A percentile compares a stretch with the other conserved stretches of the same genome.
phyloP scores from a whole-genome alignment of 2,329 filamentous ascomycete species.

The Xylariales sp. region DNA sequence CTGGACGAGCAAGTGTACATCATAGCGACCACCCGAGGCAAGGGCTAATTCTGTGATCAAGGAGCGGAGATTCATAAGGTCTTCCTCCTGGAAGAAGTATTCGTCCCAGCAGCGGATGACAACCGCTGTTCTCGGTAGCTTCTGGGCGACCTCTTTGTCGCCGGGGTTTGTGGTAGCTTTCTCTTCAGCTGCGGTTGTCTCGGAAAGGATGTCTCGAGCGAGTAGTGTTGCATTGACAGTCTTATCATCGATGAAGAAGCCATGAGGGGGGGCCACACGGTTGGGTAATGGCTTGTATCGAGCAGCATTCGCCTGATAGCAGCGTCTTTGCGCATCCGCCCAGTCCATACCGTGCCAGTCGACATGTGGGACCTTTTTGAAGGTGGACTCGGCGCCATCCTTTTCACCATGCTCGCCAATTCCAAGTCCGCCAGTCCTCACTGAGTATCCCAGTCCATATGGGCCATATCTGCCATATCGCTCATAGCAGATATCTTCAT shows the following conservation, averaged over 20 bases:
- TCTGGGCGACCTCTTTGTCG: conserved; percentile 17
- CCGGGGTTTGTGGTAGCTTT: conserved; percentile 2
- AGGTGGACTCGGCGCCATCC: conserved; percentile 75
- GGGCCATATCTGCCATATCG: conserved; percentile 82
- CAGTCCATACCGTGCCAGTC: conserved; percentile 76
- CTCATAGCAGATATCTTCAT: conserved; percentile 88
- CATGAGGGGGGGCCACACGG: conserved; percentile 37
- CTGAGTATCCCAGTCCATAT: conserved; percentile 85
- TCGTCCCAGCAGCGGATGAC: conserved; percentile 80
- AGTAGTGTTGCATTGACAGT: conserved; percentile 18
- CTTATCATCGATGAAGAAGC: conserved; percentile 46
- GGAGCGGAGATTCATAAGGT: conserved; percentile 75
- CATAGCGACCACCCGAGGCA: conserved; percentile 79
- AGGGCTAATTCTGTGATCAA: conserved; percentile 79
- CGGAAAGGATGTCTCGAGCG: conserved; percentile 20
- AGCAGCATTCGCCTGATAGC: conserved; percentile 63
- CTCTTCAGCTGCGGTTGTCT: conserved; percentile 12
- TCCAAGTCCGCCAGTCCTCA: conserved; percentile 72
- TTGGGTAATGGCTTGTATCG: conserved; percentile 56
- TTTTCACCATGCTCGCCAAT: conserved; percentile 80
- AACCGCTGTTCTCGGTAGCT: conserved; percentile 63
- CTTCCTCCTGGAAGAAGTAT: conserved; percentile 73
- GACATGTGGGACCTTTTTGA: conserved; percentile 65
- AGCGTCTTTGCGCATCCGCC: conserved; percentile 72
- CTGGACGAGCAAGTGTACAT: conserved; percentile 80